A percentile compares a stretch with the other conserved stretches of the same genome.
Evolutionary conservation across 768 basidiomycete species (phyloP).

Genomic region (Lactarius tabidus): DNA sequence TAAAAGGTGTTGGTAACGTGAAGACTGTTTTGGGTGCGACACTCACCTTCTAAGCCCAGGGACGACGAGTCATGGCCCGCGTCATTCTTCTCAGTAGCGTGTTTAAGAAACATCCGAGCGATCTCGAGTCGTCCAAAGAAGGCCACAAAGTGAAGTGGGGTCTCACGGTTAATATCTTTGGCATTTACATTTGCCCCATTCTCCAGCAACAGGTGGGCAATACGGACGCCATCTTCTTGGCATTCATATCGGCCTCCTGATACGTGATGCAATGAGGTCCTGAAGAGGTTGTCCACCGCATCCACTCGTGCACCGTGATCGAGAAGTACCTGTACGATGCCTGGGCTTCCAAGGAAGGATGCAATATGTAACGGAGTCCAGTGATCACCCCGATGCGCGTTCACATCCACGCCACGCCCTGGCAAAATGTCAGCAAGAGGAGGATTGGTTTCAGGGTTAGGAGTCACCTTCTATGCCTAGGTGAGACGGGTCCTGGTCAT

Average conservation of each 20-base stretch:
- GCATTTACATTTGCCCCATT: neutral
- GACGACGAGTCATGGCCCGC: neutral
- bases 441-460: neutral
- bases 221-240: neutral
- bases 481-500: neutral
- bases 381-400: neutral
- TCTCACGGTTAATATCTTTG: neutral
- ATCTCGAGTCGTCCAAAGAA: neutral
- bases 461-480: neutral
- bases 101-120: neutral
- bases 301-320: neutral
- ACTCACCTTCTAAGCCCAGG: neutral
- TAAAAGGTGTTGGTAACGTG: neutral
- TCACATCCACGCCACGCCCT: neutral
- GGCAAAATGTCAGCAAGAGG: neutral
- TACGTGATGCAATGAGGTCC: neutral
- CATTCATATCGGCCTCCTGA: neutral
- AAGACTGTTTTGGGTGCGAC: neutral
- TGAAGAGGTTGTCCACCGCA: neutral
- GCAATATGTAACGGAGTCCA: neutral
- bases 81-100: neutral
- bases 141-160: neutral
- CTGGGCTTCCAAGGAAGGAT: neutral
- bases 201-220: neutral
- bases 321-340: neutral